These are phyloP conservation scores for Aureobasidium mangrovei DNA, from an alignment of 2,329 filamentous ascomycete species.

Conservation along the genomic window DNA sequence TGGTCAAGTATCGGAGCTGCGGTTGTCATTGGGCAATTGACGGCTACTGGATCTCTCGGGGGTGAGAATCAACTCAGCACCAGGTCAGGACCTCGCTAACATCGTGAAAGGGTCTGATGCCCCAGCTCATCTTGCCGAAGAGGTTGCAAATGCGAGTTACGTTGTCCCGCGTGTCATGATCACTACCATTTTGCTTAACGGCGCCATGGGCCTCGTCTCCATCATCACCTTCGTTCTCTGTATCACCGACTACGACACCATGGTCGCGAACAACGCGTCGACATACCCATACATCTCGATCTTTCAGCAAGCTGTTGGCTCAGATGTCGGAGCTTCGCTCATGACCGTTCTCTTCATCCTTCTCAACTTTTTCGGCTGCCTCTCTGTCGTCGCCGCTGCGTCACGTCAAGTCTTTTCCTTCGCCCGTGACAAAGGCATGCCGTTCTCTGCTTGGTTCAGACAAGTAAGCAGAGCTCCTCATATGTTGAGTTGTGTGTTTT, in stretches of 20 bases:
- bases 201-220: constrained; percentile 33
- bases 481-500: constrained; percentile 17
- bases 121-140: constrained; percentile 22
- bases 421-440: constrained; percentile 32
- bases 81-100: constrained; percentile 30
- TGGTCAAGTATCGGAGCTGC: constrained; percentile 30
- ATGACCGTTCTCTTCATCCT: constrained; percentile 37
- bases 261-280: constrained; percentile 23
- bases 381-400: constrained; percentile 32
- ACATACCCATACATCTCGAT: constrained; percentile 26
- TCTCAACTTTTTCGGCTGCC: constrained; percentile 24
- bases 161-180: constrained; percentile 34
- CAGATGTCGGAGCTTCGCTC: constrained; percentile 20
- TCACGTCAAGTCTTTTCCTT: constrained; percentile 37
- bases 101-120: constrained; percentile 21
- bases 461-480: constrained; percentile 15
- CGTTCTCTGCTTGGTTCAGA: constrained; percentile 25
- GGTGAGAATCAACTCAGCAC: constrained; percentile 30
- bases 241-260: constrained; percentile 27
- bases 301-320: constrained; percentile 19
- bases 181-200: constrained; percentile 33
- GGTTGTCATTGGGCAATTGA: constrained; percentile 14
- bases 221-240: constrained; percentile 33
- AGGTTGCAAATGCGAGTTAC: constrained; percentile 25
- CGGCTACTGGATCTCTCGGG: constrained; percentile 14